phyloP scores from a whole-genome alignment of 257 asterid genomes.

The Ligustrum vulgare region DNA sequence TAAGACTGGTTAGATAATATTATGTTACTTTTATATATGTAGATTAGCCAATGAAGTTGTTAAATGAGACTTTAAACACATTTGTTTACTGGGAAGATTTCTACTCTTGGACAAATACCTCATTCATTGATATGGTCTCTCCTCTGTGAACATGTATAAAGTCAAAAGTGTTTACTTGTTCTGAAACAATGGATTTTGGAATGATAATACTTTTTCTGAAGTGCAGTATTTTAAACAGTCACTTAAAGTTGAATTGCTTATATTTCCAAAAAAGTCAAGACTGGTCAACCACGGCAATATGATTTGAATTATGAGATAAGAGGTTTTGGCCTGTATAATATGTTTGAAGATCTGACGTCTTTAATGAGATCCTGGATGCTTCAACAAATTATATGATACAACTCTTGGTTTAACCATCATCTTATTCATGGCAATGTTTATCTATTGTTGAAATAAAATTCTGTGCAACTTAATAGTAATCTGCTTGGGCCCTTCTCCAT shows the following conservation, averaged over 20 bases:
- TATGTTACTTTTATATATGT: background rate
- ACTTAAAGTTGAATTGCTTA: background rate
- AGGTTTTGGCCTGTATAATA: background rate
- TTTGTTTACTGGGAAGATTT: background rate
- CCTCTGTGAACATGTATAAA: background rate
- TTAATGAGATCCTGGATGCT: background rate
- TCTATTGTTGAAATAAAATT: background rate
- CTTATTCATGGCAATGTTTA: background rate
- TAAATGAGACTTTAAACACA: background rate
- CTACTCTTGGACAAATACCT: background rate
- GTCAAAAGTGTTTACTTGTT: background rate
- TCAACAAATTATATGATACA: background rate
- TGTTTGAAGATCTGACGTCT: background rate
- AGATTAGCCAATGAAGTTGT: background rate
- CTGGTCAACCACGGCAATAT: background rate
- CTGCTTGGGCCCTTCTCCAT: background rate
- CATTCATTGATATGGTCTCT: background rate
- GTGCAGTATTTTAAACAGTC: background rate
- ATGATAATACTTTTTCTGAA: background rate
- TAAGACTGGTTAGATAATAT: conserved; percentile 7
- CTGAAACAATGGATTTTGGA: background rate
- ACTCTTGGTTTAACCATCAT: background rate
- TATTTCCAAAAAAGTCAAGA: background rate
- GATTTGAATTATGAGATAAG: background rate
- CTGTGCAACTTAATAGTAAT: background rate